Evolutionary conservation across 768 basidiomycete species (phyloP).

Genomic region (Rhizopogon vesiculosus): DNA sequence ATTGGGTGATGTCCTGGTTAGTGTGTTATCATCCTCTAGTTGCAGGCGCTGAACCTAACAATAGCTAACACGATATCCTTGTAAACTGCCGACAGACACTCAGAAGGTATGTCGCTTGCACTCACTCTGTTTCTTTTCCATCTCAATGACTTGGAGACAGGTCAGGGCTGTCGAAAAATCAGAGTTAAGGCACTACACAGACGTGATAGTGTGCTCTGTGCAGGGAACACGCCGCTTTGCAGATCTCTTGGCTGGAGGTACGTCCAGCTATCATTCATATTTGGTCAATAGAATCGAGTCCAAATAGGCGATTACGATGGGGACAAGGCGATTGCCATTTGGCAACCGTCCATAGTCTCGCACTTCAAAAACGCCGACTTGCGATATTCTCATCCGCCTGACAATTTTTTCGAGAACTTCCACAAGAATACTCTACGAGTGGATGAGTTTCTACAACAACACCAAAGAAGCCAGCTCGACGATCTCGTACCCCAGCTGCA

Average conservation of each 20-base stretch:
- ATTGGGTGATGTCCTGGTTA: slow-evolving; percentile 53
- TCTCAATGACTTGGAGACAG: slow-evolving; percentile 25
- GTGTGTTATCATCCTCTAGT: slow-evolving; percentile 2
- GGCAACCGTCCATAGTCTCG: slow-evolving; percentile 51
- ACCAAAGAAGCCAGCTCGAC: neutral
- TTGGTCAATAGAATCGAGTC: neutral
- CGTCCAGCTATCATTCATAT: slow-evolving; percentile 4
- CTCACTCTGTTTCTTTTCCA: neutral
- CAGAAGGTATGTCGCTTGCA: slow-evolving; percentile 44
- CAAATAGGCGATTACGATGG: slow-evolving; percentile 66
- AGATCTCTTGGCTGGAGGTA: slow-evolving; percentile 63
- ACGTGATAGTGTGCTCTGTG: slow-evolving; percentile 58
- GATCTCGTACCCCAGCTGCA: slow-evolving; percentile 35
- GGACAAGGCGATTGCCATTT: slow-evolving; percentile 54
- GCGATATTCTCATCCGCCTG: slow-evolving; percentile 46
- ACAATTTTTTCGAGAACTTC: slow-evolving; percentile 37
- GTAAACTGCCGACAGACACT: slow-evolving; percentile 63
- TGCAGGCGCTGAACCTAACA: neutral
- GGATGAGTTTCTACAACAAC: neutral
- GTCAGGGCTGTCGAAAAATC: slow-evolving; percentile 51
- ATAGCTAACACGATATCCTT: slow-evolving; percentile 62
- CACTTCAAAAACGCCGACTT: slow-evolving; percentile 50
- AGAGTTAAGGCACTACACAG: slow-evolving; percentile 41
- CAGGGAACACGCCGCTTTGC: slow-evolving; percentile 46
- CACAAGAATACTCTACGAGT: slow-evolving; percentile 1